Base-by-base conservation (phyloP, 805 yeast genomes). In the Sugiyamaella americana region DNA sequence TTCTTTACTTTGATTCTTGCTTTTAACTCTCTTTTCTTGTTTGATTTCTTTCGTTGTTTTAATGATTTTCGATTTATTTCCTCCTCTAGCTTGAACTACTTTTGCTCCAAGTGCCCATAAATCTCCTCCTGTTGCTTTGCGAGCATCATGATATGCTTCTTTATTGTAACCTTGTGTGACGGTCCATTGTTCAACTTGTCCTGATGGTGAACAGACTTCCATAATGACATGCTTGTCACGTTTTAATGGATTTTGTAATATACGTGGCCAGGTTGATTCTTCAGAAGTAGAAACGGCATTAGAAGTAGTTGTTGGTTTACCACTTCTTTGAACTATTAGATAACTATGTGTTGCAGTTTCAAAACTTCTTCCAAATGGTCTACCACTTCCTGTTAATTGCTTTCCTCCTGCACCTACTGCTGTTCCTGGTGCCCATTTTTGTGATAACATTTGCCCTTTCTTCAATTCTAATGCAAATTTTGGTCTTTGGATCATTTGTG, bases 71-170 rank as follows among this genome's bases (percentile, higher is more conserved):
- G 43, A 23, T 8, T 29, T 18, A 32, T 56, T 56, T 5, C 64
- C 65, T 13, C 64, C 65, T n/a, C 67, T 54, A 4, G 18, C 29
- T 41, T 61, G 66, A 23, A 70, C 73, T 2, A 78, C 70, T 60
- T 83, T 84, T 2, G 80, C 80, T 30, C 75, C 84, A 35, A 80
- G 63, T 0, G 84, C 82, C 98, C 98, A 93, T 44, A 82, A 65
- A 61, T 93, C 98, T 19, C 96, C 96, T 59, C 77, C 76, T n/a
- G 64, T 65, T 0, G 87, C 78, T 62, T 93, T 91, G 46, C 97
- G 73, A 0, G 96, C 96, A 68, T 93, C 98, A 59, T 86, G 94
- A 56, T 87, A 93, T 2, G 71, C 78, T 51, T 78, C 83, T 51
- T 79, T 78, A 4, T 87, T 84, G 46, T 76, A 72, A 17, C 94